These are phyloP conservation scores for Pichia heedii DNA, from an alignment of 805 yeast species.

Conservation along the genomic window DNA sequence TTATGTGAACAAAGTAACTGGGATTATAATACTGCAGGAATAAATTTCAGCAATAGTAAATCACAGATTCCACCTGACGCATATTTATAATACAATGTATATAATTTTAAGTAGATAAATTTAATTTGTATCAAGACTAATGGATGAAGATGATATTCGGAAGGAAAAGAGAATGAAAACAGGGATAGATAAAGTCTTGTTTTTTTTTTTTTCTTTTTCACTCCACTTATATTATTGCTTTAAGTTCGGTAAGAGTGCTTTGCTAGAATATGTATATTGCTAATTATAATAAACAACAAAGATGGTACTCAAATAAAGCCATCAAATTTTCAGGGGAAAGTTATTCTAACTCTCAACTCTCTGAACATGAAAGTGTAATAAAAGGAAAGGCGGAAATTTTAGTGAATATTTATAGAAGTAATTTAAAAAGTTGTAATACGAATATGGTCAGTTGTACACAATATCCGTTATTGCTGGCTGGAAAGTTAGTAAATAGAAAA, in stretches of 20 bases:
- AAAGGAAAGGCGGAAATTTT: background rate
- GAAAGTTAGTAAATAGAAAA: background rate
- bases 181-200: no score
- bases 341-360: background rate
- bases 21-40: constrained; percentile 63
- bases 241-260: no score
- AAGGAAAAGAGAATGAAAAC: no score
- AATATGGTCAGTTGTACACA: no score
- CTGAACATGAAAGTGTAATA: background rate
- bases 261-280: background rate
- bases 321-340: constrained; percentile 1
- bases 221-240: no score
- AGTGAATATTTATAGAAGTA: background rate
- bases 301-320: constrained; percentile 5
- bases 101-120: background rate
- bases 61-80: constrained; percentile 48
- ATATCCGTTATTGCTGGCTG: background rate
- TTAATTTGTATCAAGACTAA: no score
- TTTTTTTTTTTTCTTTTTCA: no score
- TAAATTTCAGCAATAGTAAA: constrained; percentile 61
- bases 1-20: constrained; percentile 82
- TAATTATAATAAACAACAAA: constrained; percentile 1
- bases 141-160: background rate
- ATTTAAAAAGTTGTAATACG: background rate
- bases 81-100: constrained; percentile 18